Conservation (phyloP, 2,329 filamentous ascomycete species). For the Hortaea werneckii region DNA sequence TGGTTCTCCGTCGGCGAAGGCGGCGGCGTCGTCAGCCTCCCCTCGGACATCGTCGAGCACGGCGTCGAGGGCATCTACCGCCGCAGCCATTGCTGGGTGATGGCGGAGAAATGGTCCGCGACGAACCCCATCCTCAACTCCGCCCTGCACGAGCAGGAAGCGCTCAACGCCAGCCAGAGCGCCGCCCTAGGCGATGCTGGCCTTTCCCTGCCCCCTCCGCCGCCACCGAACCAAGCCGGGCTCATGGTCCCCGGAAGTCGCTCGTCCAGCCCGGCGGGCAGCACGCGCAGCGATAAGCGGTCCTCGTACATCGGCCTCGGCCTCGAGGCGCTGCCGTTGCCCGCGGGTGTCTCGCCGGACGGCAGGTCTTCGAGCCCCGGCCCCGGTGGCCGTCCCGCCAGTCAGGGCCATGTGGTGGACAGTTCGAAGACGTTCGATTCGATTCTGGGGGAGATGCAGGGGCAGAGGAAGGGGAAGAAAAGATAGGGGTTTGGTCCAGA, state of each 20-base stretch:
- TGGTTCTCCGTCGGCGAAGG: conserved; percentile 66
- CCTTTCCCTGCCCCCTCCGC: not conserved
- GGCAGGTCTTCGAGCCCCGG: conserved; percentile 7
- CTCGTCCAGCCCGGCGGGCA: conserved; percentile 6
- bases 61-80: conserved; percentile 59
- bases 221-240: not conserved
- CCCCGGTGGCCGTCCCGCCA: conserved; percentile 18
- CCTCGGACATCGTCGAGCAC: conserved; percentile 54
- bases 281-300: conserved; percentile 20
- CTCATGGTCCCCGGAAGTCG: not conserved
- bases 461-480: conserved; percentile 22
- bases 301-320: conserved; percentile 37
- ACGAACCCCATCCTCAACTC: conserved; percentile 25
- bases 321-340: conserved; percentile 37
- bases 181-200: conserved; percentile 7
- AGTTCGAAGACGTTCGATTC: conserved; percentile 40
- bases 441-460: conserved; percentile 28
- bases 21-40: conserved; percentile 50
- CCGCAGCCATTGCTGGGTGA: conserved; percentile 59
- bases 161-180: conserved; percentile 5
- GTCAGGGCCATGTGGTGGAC: conserved; percentile 20
- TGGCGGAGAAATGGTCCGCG: conserved; percentile 51
- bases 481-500: not conserved
- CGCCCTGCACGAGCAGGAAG: conserved; percentile 21
- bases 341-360: conserved; percentile 32